phyloP scores from a whole-genome alignment of 202 grass and related monocot species.

The Setaria italica region DNA sequence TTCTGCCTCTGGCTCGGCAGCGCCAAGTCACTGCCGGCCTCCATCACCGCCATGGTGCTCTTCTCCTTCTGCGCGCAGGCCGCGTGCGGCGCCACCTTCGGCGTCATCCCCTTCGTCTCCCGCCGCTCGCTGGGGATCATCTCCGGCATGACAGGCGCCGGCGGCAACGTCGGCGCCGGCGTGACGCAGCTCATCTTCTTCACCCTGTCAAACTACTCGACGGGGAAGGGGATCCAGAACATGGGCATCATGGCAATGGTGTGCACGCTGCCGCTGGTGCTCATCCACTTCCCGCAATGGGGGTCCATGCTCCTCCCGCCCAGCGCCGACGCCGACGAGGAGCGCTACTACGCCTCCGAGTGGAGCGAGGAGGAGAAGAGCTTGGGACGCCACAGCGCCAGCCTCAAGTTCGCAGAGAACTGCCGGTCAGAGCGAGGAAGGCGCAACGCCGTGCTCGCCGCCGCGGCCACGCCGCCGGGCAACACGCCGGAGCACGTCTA shows the following conservation, averaged over 20 bases:
- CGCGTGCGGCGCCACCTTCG: conserved; percentile 81
- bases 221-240: conserved; percentile 50
- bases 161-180: conserved; percentile 74
- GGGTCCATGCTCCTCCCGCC: conserved; percentile 83
- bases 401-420: conserved; percentile 79
- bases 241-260: conserved; percentile 95
- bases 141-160: conserved; percentile 72
- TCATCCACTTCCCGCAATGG: conserved; percentile 95
- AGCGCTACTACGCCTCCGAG: conserved; percentile 65
- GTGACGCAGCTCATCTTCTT: conserved; percentile 91
- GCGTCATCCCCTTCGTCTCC: conserved; percentile 78
- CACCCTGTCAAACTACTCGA: conserved; percentile 67
- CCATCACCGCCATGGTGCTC: conserved; percentile 68
- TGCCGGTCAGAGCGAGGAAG: conserved; percentile 59
- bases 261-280: conserved; percentile 62
- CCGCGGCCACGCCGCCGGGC: conserved; percentile 39
- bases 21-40: conserved; percentile 51
- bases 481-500: conserved; percentile 42
- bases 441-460: conserved; percentile 23
- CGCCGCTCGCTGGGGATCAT: conserved; percentile 82
- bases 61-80: conserved; percentile 88
- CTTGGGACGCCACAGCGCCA: conserved; percentile 44
- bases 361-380: conserved; percentile 70
- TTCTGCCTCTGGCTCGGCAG: conserved; percentile 81
- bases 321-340: conserved; percentile 25